phyloP scores from a whole-genome alignment of 2,329 filamentous ascomycete species.

The Coniochaeta ligniaria region DNA sequence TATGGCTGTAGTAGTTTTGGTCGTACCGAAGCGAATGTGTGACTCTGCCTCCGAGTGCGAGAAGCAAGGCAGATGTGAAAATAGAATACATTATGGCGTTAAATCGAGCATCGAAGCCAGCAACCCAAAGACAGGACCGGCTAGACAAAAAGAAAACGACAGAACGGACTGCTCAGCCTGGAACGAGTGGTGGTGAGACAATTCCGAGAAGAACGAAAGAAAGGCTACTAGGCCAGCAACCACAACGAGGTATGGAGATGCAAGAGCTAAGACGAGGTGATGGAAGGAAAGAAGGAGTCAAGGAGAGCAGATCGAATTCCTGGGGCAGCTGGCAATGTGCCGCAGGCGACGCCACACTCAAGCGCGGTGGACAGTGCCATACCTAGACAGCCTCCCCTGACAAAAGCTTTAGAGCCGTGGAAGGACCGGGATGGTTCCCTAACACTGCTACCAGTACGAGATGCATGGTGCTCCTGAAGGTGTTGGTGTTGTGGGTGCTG shows the following conservation, averaged over 20 bases:
- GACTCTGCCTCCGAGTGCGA: neutral
- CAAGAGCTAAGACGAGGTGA: neutral
- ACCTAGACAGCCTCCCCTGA: neutral
- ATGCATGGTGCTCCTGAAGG: neutral
- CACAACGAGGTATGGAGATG: neutral
- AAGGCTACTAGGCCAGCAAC: slow-evolving; percentile 1
- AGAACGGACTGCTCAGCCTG: neutral
- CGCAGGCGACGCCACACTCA: neutral
- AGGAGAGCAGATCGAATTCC: neutral
- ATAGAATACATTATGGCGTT: slow-evolving; percentile 1
- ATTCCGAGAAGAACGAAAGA: slow-evolving; percentile 1
- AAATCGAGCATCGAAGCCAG: slow-evolving; percentile 1
- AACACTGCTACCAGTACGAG: neutral
- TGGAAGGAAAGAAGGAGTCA: neutral
- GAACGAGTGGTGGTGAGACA: neutral
- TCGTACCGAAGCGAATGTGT: slow-evolving; percentile 8
- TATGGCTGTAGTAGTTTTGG: slow-evolving; percentile 8
- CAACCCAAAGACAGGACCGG: neutral
- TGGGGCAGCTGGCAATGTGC: neutral
- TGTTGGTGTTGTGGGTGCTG: neutral
- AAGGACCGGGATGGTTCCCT: neutral
- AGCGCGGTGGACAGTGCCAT: neutral
- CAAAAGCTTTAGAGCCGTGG: neutral
- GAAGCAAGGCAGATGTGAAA: neutral
- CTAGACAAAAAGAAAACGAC: neutral